Percentiles rank a stretch among this genome's conserved stretches.
Conservation (phyloP, 768 basidiomycete genomes). For the Sutorius australiensis region DNA sequence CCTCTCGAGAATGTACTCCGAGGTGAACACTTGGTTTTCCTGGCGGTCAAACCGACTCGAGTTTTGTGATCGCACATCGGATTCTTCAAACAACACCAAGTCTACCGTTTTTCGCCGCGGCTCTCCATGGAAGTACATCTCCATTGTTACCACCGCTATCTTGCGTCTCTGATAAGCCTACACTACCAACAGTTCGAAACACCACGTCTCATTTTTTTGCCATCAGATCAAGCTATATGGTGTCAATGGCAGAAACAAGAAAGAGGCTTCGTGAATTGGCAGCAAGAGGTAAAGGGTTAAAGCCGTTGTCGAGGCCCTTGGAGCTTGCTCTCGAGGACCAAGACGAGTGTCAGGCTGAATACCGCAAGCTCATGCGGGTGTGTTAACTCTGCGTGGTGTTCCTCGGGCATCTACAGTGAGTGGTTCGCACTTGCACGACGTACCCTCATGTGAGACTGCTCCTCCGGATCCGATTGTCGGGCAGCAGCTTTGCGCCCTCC, state of each 20-base stretch:
- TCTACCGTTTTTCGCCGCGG: conserved; percentile 44
- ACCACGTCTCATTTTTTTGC: conserved; percentile 51
- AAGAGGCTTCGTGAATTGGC: conserved; percentile 40
- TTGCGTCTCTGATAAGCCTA: background rate
- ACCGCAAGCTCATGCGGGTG: background rate
- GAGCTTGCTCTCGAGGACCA: conserved; percentile 8
- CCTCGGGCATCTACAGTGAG: no score
- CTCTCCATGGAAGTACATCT: conserved; percentile 50
- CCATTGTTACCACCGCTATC: background rate
- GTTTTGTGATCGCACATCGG: conserved; percentile 54
- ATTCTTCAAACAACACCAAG: conserved; percentile 55
- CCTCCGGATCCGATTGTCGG: no score
- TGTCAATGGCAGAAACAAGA: conserved; percentile 45
- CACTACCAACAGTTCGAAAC: conserved; percentile 38
- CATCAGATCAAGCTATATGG: conserved; percentile 55
- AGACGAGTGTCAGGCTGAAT: conserved; percentile 3
- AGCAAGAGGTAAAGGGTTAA: conserved; percentile 33
- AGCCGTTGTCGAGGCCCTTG: conserved; percentile 7
- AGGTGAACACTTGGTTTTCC: no score
- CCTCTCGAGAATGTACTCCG: no score
- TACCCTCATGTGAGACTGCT: no score
- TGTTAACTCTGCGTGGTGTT: no score
- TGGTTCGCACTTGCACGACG: no score
- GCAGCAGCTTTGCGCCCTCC: no score
- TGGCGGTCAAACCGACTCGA: no score